These are phyloP conservation scores for Garcia nutans DNA, from an alignment of 345 rosid genomes.

Conservation along the genomic window DNA sequence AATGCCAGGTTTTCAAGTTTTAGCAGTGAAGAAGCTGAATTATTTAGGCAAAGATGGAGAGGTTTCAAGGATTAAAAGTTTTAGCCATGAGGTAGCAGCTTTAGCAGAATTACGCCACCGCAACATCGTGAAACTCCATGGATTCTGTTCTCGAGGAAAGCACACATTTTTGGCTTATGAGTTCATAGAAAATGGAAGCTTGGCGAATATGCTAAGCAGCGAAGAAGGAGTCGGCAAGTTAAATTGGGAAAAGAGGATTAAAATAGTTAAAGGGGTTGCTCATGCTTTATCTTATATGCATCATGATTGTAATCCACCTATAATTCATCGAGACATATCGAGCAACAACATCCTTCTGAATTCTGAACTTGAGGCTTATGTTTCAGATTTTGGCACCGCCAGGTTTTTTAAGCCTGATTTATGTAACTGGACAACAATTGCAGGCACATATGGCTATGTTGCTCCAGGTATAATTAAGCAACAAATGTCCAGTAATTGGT, in stretches of 20 bases:
- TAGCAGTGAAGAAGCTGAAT: conserved; percentile 34
- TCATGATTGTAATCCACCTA: conserved; percentile 20
- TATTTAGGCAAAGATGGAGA: neutral
- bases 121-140: conserved; percentile 31
- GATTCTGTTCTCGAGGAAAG: conserved; percentile 15
- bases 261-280: conserved; percentile 14
- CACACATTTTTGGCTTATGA: conserved; percentile 28
- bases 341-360: conserved; percentile 5
- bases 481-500: neutral
- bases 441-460: conserved; percentile 15
- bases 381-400: conserved; percentile 17
- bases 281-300: conserved; percentile 30
- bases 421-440: conserved; percentile 11
- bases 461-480: conserved; percentile 12
- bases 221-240: conserved; percentile 16
- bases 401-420: conserved; percentile 15
- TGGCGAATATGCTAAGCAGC: conserved; percentile 18
- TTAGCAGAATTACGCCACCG: conserved; percentile 26
- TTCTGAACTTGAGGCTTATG: conserved; percentile 12
- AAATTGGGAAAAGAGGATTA: conserved; percentile 34
- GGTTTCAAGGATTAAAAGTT: conserved; percentile 8
- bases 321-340: conserved; percentile 27
- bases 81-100: conserved; percentile 27
- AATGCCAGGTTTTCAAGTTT: conserved; percentile 6
- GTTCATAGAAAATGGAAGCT: conserved; percentile 35